Evolutionary conservation across 306 rosid species (phyloP), one percentile per base, ranked within the genome.

Genomic region (Rosa multiflora): DNA sequence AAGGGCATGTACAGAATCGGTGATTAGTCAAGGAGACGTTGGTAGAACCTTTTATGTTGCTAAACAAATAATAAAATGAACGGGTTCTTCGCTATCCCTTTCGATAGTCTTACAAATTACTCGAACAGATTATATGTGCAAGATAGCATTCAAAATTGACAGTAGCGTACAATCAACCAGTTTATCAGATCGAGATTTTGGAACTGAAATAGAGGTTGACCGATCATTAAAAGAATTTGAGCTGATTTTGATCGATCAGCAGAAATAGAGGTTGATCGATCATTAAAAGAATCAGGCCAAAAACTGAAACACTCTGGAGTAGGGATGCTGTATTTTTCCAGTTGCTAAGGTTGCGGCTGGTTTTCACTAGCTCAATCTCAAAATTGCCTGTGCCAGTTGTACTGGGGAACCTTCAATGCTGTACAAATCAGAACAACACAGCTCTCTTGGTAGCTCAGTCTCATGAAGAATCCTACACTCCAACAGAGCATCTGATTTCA

Each of bases 361-460:
- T 37, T 44, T 74, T 74, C 13, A 42, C 40, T 40, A 8, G 42
- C 56, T 61, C 58, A 9, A 23, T 2, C 55, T 7, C 42, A 8
- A 26, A 56, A 79, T 26, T 14, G 67, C 14, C 0, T 1, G 4
- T 61, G 10, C 4, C 48, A 49, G 46, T 26, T 21, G 56, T 39
- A 39, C 37, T 40, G 8, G 18, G 49, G 66, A 37, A 52, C 48
- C n/a, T 26, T 35, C 29, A 18, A 26, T 18, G 43, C 59, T 10
- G 40, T 37, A 49, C 21, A 77, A 37, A 52, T 39, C 51, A 73
- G 43, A 40, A 3, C 21, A 18, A 10, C 51, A 40, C 66, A n/a
- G 67, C 76, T n/a, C n/a, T n/a, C n/a, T n/a, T n/a, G n/a, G n/a
- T n/a, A 66, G 46, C 70, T 66, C 46, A 66, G 6, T 2, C 56